phyloP scores from a whole-genome alignment of 169 alveolate species.

The Cystoisospora suis region DNA sequence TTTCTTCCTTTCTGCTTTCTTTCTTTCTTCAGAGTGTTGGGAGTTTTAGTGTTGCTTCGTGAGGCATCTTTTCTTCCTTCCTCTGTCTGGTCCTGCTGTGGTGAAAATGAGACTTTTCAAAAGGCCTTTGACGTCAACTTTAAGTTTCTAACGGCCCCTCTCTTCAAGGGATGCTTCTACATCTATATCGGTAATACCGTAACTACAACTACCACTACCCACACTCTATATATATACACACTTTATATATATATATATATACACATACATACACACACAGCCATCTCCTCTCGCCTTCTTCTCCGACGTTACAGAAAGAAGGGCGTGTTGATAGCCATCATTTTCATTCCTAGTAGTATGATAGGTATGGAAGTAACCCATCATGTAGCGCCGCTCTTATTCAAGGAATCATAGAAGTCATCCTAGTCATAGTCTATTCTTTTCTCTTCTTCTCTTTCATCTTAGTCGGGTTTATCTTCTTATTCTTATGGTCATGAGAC shows the following conservation, averaged over 20 bases:
- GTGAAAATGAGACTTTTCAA: not conserved
- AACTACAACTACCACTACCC: not conserved
- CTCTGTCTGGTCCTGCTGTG: not conserved
- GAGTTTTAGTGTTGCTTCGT: not conserved
- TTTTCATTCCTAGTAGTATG: no score
- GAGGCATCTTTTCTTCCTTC: not conserved
- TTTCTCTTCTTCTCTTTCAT: no score
- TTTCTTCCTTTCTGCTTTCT: not conserved
- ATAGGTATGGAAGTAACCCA: no score
- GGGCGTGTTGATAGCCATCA: no score
- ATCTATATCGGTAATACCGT: not conserved
- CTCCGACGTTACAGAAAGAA: no score
- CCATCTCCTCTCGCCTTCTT: no score
- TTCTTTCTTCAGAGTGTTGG: not conserved
- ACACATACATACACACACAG: not conserved
- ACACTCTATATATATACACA: not conserved
- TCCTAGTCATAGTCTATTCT: no score
- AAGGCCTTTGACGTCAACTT: not conserved
- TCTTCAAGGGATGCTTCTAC: constrained; percentile 36
- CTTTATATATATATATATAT: not conserved
- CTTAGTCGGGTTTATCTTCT: no score
- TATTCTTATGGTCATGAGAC: no score
- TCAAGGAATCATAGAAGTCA: no score
- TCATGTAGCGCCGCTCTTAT: no score
- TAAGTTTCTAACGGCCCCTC: not conserved